Conservation (phyloP, 441 rosid species). For the Melastoma candidum region DNA sequence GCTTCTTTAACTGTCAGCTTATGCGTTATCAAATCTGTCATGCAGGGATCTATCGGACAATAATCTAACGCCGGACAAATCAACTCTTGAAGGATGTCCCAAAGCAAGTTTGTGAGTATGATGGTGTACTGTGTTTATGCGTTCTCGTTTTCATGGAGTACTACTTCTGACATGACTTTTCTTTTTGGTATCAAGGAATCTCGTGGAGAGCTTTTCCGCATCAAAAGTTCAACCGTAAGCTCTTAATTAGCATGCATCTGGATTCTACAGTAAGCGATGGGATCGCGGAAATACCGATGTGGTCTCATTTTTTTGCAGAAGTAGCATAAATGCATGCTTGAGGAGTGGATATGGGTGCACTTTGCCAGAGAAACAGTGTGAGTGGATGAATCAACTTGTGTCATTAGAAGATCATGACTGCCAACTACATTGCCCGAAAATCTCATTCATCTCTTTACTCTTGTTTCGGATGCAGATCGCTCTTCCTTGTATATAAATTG, state of each 20-base stretch:
- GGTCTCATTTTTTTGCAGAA: constrained; percentile 36
- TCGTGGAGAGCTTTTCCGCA: constrained; percentile 64
- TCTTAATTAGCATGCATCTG: background rate
- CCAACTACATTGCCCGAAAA: background rate
- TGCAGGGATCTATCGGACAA: constrained; percentile 75
- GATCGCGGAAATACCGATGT: background rate
- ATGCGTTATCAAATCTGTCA: constrained; percentile 15
- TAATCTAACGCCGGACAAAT: constrained; percentile 57
- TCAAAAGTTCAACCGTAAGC: constrained; percentile 42
- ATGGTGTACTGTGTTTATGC: background rate
- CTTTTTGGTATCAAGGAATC: constrained; percentile 39
- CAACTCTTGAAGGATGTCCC: constrained; percentile 43
- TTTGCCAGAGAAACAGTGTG: constrained; percentile 34
- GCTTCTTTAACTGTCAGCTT: constrained; percentile 2
- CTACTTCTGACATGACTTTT: constrained; percentile 5
- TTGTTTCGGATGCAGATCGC: constrained; percentile 28
- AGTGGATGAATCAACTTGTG: constrained; percentile 15
- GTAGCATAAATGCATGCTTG: constrained; percentile 43
- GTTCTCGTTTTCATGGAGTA: background rate
- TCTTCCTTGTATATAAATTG: constrained; percentile 68
- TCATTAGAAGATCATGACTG: background rate
- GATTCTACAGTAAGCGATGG: background rate
- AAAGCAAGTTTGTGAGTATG: constrained; percentile 57
- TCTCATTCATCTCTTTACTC: background rate
- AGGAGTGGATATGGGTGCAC: constrained; percentile 56